Conservation (phyloP, 768 basidiomycete genomes). For the Lanmaoa rubissima region DNA sequence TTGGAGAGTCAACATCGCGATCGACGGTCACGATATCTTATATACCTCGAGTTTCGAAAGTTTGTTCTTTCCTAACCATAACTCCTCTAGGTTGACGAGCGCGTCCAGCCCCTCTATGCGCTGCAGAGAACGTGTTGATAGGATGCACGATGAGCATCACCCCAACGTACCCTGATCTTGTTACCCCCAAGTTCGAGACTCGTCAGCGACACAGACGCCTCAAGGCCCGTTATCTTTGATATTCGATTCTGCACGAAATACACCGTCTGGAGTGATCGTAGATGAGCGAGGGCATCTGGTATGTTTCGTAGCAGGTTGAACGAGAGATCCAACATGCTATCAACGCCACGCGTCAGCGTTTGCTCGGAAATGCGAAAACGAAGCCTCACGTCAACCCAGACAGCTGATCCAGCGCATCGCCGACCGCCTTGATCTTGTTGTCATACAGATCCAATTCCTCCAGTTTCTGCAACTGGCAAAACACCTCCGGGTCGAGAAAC, state of each 20-base stretch:
- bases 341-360: neutral
- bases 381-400: conserved; percentile 52
- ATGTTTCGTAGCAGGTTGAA: conserved; percentile 85
- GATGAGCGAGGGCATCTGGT: conserved; percentile 57
- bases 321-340: conserved; percentile 84
- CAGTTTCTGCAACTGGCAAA: conserved; percentile 60
- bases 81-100: conserved; percentile 80
- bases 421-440: conserved; percentile 82
- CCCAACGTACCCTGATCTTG: conserved; percentile 67
- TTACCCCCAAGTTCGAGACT: conserved; percentile 96
- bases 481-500: conserved; percentile 67
- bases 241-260: conserved; percentile 99
- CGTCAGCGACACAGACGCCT: conserved; percentile 54
- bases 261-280: conserved; percentile 66
- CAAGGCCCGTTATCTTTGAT: conserved; percentile 68
- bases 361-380: neutral
- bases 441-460: conserved; percentile 96
- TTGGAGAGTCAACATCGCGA: neutral
- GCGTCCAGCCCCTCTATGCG: conserved; percentile 84
- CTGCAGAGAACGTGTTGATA: conserved; percentile 39
- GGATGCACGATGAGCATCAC: neutral
- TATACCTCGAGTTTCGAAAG: conserved; percentile 79
- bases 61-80: conserved; percentile 99
- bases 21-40: neutral
- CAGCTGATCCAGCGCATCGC: conserved; percentile 59